Evolutionary conservation across 1,284 basidiomycete species (phyloP), one percentile per base, ranked within the genome.

Genomic region (Apiotrichum montevideense): DNA sequence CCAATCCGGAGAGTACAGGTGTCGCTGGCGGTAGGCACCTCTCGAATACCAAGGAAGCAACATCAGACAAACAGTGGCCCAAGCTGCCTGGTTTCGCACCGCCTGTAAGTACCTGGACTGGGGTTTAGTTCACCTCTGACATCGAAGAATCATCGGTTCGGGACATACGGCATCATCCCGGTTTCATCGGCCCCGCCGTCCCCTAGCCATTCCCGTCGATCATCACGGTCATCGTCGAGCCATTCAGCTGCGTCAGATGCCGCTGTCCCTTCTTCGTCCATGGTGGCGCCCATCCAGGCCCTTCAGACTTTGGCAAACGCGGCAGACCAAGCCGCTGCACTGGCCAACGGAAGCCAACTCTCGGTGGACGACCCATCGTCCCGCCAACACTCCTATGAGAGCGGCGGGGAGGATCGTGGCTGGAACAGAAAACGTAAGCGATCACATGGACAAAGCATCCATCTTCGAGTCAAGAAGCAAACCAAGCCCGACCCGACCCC

Each of bases 221-320:
- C 70, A 0, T 69, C 67, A 1, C 63, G 66, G 2, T 67, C 87
- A 4, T 91, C 89, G 0, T 91, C 90, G 0, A 68, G 70, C 2
- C 87, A 90, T 61, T 90, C 92, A 67, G 88, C 89, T 69, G 87
- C 87, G 1, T 90, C 92, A 66, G 88, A 91, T 58, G 57, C 61
- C 0, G 62, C 58, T 0, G 56, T 58, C 2, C 61, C 63, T 1
- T 51, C 58, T 1, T 62, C 62, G 2, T 63, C 63, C 1, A 79
- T 94, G 62, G 90, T 88, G 60, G 90, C 92, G 0, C 92, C 92
- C 1, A 95, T 95, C 58, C 91, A 95, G 71, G 92, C 92, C 4
- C 79, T 95, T 37, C 88, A 95, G 70, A 90, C 90, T 2, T 80
- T 95, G 46, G 92, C 91, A 11, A 94, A 95, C 71, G 91, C 91